A percentile compares a stretch with the other conserved stretches of the same genome.
Evolutionary conservation across 139 green algal genomes (phyloP).

Genomic region (Axilococcus clingmanii): DNA sequence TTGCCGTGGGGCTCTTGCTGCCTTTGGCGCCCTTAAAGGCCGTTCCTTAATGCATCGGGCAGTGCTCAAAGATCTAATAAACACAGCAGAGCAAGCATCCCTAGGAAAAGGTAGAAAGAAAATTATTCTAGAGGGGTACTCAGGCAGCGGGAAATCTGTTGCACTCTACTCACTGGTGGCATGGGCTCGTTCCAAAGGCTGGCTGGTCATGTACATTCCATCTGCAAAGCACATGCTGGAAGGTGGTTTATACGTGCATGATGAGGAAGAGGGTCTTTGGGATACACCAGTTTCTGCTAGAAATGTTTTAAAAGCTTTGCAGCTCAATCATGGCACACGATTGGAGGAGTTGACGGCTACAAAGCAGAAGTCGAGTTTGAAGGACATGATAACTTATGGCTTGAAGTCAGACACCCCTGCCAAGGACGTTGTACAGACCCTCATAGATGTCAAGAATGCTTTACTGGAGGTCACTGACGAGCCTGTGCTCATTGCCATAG

Average conservation of each 20-base stretch:
- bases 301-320: constrained; percentile 35
- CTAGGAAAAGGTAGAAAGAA: neutral
- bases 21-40: neutral
- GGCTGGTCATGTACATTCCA: constrained; percentile 60
- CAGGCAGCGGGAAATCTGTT: constrained; percentile 54
- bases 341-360: constrained; percentile 17
- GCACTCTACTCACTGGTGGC: constrained; percentile 44
- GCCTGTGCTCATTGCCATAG: constrained; percentile 1
- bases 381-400: constrained; percentile 21
- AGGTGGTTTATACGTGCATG: constrained; percentile 36
- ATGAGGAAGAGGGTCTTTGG: constrained; percentile 16
- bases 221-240: constrained; percentile 34
- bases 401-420: constrained; percentile 21
- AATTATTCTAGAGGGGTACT: constrained; percentile 24
- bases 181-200: constrained; percentile 39
- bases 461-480: neutral
- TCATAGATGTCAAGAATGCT: constrained; percentile 8
- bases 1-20: constrained; percentile 19
- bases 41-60: constrained; percentile 4
- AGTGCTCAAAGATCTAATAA: constrained; percentile 1
- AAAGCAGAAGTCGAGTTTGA: neutral
- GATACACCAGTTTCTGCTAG: constrained; percentile 55
- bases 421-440: constrained; percentile 7
- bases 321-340: constrained; percentile 26
- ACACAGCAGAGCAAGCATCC: neutral